Percentiles rank a stretch among this genome's conserved stretches.
phyloP scores from a whole-genome alignment of 129 eudicot species.

The Centaurea solstitialis region DNA sequence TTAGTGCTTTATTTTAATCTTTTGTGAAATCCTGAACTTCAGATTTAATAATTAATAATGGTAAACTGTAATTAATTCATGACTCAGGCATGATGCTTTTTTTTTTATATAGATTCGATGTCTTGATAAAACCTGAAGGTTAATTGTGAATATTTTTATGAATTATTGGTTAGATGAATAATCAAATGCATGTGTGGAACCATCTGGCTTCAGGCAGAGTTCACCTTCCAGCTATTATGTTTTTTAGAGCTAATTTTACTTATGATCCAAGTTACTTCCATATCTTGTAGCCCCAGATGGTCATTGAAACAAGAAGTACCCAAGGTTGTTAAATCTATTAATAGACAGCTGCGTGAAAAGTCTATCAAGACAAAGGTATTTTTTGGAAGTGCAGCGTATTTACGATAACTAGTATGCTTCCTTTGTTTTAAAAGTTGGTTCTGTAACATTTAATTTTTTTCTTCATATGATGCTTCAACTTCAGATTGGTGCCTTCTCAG shows the following conservation, averaged over 20 bases:
- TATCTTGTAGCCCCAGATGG: constrained; percentile 85
- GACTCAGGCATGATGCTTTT: constrained; percentile 13
- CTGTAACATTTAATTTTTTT: not conserved
- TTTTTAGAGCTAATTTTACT: constrained; percentile 14
- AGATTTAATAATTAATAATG: not conserved
- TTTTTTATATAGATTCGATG: not conserved
- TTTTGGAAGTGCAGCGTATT: not conserved
- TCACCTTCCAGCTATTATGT: constrained; percentile 1
- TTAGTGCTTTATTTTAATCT: not conserved
- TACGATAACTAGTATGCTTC: not conserved
- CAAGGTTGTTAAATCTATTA: constrained; percentile 86
- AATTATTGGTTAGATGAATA: not conserved
- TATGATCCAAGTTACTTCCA: constrained; percentile 9
- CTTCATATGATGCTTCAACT: not conserved
- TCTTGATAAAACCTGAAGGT: constrained; percentile 2
- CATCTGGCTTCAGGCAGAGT: constrained; percentile 5
- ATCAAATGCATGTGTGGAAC: not conserved
- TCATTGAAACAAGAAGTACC: constrained; percentile 97
- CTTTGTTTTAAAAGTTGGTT: not conserved
- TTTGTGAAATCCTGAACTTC: not conserved
- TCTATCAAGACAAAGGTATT: constrained; percentile 94
- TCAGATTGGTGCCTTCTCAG: constrained; percentile 98
- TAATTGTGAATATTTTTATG: constrained; percentile 4
- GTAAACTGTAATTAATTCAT: not conserved
- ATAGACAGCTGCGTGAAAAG: constrained; percentile 89